Base-by-base conservation (phyloP, 371 early-diverging fungal genomes). In the Dichotomocladium elegans region DNA sequence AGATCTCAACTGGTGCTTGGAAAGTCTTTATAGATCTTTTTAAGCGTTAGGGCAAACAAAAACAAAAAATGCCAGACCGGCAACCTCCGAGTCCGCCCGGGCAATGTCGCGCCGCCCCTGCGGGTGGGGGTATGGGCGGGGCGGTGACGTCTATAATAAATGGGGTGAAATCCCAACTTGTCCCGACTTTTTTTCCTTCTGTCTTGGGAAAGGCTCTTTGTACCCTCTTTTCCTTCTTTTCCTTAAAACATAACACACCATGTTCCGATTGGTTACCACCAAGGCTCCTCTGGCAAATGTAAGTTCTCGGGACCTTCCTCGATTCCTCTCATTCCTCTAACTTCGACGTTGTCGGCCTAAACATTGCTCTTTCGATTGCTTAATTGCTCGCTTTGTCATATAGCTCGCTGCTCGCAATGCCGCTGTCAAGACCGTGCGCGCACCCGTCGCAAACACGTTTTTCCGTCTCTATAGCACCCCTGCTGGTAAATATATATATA, bases 221-320 rank as follows among this genome's bases (percentile, higher is more conserved):
- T 47, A 77, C 74, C 46, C 77, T 80, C 2, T 53, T 75, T 52
- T 55, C 46, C 51, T 45, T 50, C 57, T 41, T 40, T 54, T 54
- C 22, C 51, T 54, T 45, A 42, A 24, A n/a, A 25, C 19, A 26
- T 21, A 28, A 9, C 33, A n/a, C 17, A 70, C 51, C 56, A 82
- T 83, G 83, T 81, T 83, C 58, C 77, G 76, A 73, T 66, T 83
- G 64, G 79, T 77, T 54, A 64, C 81, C 37, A 60, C 76, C 51
- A 80, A 77, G 76, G 67, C 79, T 55, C 81, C 83, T 41, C 74
- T 80, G 58, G 70, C 79, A 29, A 79, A 77, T 66, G 83, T 83
- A 74, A 55, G 54, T 56, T 27, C n/a, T n/a, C n/a, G n/a, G n/a
- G n/a, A n/a, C n/a, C n/a, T n/a, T n/a, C n/a, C n/a, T n/a, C n/a